Conservation (phyloP, 495 filamentous ascomycete species). For the Aspergillus kassunensis region DNA sequence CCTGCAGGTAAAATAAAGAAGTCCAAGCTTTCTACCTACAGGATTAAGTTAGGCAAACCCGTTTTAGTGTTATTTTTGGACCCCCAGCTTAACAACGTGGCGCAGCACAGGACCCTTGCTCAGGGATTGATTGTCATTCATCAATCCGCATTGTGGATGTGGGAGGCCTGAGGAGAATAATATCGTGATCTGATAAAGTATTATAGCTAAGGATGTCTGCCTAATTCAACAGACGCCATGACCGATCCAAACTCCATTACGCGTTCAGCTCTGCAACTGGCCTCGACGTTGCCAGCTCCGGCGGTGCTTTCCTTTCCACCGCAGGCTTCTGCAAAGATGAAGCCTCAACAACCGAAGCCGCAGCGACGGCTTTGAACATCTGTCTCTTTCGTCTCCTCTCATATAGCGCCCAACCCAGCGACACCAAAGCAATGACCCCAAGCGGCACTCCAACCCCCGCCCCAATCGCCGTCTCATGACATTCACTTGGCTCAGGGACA, state of each 20-base stretch:
- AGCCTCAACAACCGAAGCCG: not conserved
- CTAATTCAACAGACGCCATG: not conserved
- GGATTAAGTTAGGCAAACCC: not conserved
- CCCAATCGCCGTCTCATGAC: slow-evolving; percentile 21
- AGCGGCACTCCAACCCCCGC: slow-evolving; percentile 27
- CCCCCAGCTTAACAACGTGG: not conserved
- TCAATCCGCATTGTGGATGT: not conserved
- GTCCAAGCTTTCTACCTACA: not conserved
- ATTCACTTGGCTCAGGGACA: not conserved
- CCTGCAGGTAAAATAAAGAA: not conserved
- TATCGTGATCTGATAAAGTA: no score
- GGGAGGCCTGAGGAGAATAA: not conserved
- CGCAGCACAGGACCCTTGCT: not conserved
- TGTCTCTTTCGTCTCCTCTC: slow-evolving; percentile 12
- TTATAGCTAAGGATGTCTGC: no score
- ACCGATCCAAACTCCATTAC: not conserved
- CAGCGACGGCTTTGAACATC: no score
- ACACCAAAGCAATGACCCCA: slow-evolving; percentile 29
- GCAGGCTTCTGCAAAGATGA: not conserved
- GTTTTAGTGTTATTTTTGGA: not conserved
- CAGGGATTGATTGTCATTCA: not conserved
- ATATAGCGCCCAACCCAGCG: slow-evolving; percentile 25
- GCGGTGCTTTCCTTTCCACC: not conserved
- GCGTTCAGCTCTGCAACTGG: not conserved
- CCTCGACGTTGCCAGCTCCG: not conserved